Conservation (phyloP, 2,329 filamentous ascomycete species). For the Xylariales sp. region DNA sequence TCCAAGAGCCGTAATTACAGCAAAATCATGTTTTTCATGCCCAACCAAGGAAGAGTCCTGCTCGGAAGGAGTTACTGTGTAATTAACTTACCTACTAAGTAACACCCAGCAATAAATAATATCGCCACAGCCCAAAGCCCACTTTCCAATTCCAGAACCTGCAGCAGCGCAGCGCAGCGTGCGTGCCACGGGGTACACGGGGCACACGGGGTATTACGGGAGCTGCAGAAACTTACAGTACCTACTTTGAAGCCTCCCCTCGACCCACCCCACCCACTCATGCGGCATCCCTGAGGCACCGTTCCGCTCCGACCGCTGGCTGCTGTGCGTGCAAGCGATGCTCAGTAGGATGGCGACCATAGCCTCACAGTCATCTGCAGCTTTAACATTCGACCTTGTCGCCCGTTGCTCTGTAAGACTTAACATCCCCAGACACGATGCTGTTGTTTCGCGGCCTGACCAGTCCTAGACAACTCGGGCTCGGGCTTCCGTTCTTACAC, state of each 20-base stretch:
- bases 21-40: too few species aligned
- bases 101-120: too few species aligned
- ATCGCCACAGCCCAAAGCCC: too few species aligned
- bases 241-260: too few species aligned
- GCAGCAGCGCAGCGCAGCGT: constrained; percentile 1
- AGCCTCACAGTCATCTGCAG: constrained; percentile 48
- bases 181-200: too few species aligned
- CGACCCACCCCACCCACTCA: constrained; percentile 2
- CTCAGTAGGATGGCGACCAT: constrained; percentile 44
- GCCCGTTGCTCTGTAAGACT: constrained; percentile 74
- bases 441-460: constrained; percentile 3
- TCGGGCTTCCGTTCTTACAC: constrained; percentile 77
- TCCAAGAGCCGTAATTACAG: too few species aligned
- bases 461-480: constrained; percentile 80
- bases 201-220: too few species aligned
- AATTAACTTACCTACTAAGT: too few species aligned
- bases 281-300: neutral
- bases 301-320: too few species aligned
- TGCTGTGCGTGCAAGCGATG: constrained; percentile 10
- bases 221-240: too few species aligned
- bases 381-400: constrained; percentile 73
- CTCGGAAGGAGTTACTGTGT: too few species aligned
- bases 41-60: too few species aligned
- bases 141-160: constrained; percentile 1
- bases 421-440: constrained; percentile 11